These are phyloP conservation scores for Suillus occidentalis DNA, from an alignment of 768 basidiomycete genomes.

Conservation along the genomic window DNA sequence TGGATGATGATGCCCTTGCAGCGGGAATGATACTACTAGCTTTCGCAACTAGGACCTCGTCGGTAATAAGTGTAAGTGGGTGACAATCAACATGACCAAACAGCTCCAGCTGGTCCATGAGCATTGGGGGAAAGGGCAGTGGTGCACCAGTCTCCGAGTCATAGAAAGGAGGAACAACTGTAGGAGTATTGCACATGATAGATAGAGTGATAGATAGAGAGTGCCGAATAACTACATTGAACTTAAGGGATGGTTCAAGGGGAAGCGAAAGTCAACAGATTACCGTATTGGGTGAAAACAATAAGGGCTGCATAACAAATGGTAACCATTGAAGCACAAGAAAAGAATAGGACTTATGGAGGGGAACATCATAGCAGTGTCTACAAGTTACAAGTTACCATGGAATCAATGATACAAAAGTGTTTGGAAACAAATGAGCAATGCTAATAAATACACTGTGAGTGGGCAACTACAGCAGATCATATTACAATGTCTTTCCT, in stretches of 20 bases:
- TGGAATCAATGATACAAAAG: neutral
- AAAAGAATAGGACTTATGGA: too few species aligned
- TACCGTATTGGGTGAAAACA: too few species aligned
- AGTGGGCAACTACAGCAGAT: neutral
- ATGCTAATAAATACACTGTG: neutral
- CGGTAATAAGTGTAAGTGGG: neutral
- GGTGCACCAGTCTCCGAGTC: neutral
- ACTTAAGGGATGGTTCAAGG: neutral
- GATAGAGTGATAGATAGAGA: neutral
- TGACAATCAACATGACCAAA: neutral
- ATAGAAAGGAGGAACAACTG: conserved; percentile 7
- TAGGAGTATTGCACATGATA: conserved; percentile 1
- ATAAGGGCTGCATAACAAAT: too few species aligned
- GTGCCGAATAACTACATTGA: neutral
- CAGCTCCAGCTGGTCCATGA: conserved; percentile 7
- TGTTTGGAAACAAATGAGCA: neutral
- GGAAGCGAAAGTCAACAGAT: too few species aligned
- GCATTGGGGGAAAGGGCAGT: neutral
- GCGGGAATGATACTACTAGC: too few species aligned
- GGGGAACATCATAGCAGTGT: too few species aligned
- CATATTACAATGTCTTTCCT: neutral
- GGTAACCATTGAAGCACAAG: too few species aligned
- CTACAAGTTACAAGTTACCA: neutral
- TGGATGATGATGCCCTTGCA: too few species aligned
- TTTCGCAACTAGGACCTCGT: conserved; percentile 6